phyloP scores from a whole-genome alignment of 768 basidiomycete genomes.

The Clitopilus passeckerianus region DNA sequence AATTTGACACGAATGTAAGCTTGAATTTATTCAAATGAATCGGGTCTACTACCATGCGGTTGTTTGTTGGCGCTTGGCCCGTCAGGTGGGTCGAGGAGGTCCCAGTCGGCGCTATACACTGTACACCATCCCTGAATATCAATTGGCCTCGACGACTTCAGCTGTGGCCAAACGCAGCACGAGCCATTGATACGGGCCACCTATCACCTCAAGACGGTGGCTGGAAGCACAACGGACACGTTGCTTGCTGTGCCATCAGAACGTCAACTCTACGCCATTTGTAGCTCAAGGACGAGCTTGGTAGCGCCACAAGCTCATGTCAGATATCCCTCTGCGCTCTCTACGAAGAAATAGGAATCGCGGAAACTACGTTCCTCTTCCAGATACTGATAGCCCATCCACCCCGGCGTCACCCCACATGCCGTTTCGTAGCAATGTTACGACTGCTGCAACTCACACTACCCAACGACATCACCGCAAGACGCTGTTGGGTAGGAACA shows the following conservation, averaged over 20 bases:
- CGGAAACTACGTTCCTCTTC: conserved; percentile 42
- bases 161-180: not conserved
- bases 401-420: conserved; percentile 16
- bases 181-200: not conserved
- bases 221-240: not conserved
- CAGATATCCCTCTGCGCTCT: conserved; percentile 68
- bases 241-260: not conserved
- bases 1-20: not conserved
- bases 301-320: conserved; percentile 30
- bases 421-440: conserved; percentile 20
- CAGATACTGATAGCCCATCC: conserved; percentile 19
- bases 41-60: not conserved
- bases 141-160: not conserved
- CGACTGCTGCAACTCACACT: conserved; percentile 19
- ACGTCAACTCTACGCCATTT: not conserved
- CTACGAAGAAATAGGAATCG: conserved; percentile 48
- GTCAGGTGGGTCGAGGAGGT: not conserved
- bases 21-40: not conserved
- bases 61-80: not conserved
- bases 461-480: conserved; percentile 18
- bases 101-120: no score
- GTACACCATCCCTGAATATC: not conserved
- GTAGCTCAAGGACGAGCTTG: not conserved
- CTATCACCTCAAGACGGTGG: not conserved
- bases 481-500: conserved; percentile 41